phyloP scores from a whole-genome alignment of 2,329 filamentous ascomycete genomes.

The Truncatella angustata region DNA sequence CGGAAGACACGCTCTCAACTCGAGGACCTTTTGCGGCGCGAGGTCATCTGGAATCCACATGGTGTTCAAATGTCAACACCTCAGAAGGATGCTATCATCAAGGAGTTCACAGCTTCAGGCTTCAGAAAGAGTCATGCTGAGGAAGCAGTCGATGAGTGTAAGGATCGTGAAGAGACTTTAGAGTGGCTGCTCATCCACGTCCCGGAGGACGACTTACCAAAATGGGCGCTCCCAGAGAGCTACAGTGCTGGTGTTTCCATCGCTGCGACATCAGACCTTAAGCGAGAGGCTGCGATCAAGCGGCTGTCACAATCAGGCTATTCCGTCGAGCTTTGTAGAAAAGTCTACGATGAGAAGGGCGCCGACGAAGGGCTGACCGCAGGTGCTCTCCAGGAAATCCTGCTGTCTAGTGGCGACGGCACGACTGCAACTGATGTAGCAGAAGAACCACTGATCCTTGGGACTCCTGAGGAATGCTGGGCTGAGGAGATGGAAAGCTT shows the following conservation, averaged over 20 bases:
- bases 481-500: slow-evolving; percentile 81
- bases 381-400: slow-evolving; percentile 71
- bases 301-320: slow-evolving; percentile 82
- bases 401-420: slow-evolving; percentile 50
- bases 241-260: slow-evolving; percentile 90
- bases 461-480: slow-evolving; percentile 67
- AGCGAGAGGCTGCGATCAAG: slow-evolving; percentile 78
- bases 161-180: slow-evolving; percentile 86
- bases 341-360: slow-evolving; percentile 66
- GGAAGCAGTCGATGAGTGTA: slow-evolving; percentile 84
- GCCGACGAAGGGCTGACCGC: slow-evolving; percentile 77
- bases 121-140: slow-evolving; percentile 89
- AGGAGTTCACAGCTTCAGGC: slow-evolving; percentile 73
- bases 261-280: slow-evolving; percentile 71
- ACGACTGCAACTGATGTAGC: slow-evolving; percentile 28
- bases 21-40: slow-evolving; percentile 73
- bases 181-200: slow-evolving; percentile 98
- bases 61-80: slow-evolving; percentile 60
- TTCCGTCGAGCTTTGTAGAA: slow-evolving; percentile 77
- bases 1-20: slow-evolving; percentile 74
- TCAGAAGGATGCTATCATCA: slow-evolving; percentile 60
- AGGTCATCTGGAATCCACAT: slow-evolving; percentile 86
- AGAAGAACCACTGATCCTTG: slow-evolving; percentile 45
- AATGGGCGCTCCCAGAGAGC: slow-evolving; percentile 86
- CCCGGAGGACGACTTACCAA: slow-evolving; percentile 92